Evolutionary conservation across 441 rosid species (phyloP).

Genomic region (Sinapis alba): DNA sequence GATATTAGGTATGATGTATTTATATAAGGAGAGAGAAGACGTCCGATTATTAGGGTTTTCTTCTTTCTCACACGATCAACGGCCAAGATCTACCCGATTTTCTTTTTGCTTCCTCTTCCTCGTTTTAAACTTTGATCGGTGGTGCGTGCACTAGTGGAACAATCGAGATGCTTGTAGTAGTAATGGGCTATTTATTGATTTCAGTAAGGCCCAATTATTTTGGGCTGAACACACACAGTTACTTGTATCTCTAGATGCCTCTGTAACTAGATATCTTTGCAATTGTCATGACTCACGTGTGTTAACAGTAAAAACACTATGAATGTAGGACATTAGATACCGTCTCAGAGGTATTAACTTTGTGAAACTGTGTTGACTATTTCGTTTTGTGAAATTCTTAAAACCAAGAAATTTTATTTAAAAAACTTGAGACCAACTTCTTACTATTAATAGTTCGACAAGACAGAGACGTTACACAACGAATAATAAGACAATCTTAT

Average conservation of each 20-base stretch:
- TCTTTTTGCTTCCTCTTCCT: not conserved
- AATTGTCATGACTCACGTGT: no score
- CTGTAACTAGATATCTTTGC: no score
- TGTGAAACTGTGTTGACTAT: not conserved
- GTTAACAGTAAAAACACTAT: no score
- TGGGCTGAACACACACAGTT: not conserved
- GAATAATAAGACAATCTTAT: not conserved
- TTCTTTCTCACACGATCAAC: not conserved
- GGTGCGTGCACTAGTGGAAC: not conserved
- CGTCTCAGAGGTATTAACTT: not conserved
- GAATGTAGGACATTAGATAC: no score
- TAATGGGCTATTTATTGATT: conserved; percentile 10
- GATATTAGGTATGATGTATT: not conserved
- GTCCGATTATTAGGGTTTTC: conserved; percentile 29
- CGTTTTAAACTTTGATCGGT: no score
- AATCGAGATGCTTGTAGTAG: conserved; percentile 2
- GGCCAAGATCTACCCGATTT: not conserved
- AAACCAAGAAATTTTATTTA: not conserved
- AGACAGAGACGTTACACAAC: not conserved
- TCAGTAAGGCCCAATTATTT: not conserved
- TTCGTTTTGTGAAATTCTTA: not conserved
- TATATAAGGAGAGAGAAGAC: conserved; percentile 5
- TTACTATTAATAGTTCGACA: not conserved
- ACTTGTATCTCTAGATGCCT: not conserved
- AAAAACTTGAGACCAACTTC: not conserved